Evolutionary conservation across 352 stramenopile species (phyloP).

Genomic region (Phytopythium helicoides): DNA sequence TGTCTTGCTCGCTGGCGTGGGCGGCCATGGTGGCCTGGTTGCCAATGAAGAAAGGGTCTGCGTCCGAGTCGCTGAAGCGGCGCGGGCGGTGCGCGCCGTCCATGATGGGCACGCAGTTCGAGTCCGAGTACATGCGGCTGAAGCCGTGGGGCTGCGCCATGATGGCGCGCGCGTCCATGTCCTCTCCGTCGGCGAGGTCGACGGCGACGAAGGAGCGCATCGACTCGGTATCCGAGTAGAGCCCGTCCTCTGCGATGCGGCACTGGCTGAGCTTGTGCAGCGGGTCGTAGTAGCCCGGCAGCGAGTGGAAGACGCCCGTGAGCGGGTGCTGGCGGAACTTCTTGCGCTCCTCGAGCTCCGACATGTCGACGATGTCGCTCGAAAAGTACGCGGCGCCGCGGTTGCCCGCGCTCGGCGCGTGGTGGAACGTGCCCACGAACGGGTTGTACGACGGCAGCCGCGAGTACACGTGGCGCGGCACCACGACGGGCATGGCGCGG

Average conservation of each 20-base stretch:
- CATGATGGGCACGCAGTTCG: constrained; percentile 33
- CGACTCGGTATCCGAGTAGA: constrained; percentile 74
- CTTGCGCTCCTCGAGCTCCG: constrained; percentile 87
- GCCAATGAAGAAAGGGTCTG: constrained; percentile 61
- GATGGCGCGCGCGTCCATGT: constrained; percentile 28
- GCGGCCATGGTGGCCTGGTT: constrained; percentile 26
- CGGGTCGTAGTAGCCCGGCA: constrained; percentile 85
- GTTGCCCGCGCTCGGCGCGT: constrained; percentile 86
- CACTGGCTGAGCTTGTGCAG: constrained; percentile 77
- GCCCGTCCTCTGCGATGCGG: constrained; percentile 53
- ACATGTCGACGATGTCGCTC: constrained; percentile 85
- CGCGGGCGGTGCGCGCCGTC: constrained; percentile 49
- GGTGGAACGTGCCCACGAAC: constrained; percentile 88
- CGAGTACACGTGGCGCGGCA: constrained; percentile 73
- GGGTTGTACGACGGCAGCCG: constrained; percentile 86
- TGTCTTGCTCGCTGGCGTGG: constrained; percentile 23
- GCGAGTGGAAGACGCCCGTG: constrained; percentile 84
- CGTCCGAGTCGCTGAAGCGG: constrained; percentile 82
- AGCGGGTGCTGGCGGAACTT: constrained; percentile 87
- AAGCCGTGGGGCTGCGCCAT: constrained; percentile 58
- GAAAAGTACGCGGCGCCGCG: constrained; percentile 86
- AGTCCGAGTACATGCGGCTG: constrained; percentile 75
- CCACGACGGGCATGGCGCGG: constrained; percentile 19
- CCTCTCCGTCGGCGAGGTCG: constrained; percentile 63
- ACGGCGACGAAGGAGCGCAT: constrained; percentile 78